Evolutionary conservation across 345 rosid genomes (phyloP).

Genomic region (Kernera saxatilis): DNA sequence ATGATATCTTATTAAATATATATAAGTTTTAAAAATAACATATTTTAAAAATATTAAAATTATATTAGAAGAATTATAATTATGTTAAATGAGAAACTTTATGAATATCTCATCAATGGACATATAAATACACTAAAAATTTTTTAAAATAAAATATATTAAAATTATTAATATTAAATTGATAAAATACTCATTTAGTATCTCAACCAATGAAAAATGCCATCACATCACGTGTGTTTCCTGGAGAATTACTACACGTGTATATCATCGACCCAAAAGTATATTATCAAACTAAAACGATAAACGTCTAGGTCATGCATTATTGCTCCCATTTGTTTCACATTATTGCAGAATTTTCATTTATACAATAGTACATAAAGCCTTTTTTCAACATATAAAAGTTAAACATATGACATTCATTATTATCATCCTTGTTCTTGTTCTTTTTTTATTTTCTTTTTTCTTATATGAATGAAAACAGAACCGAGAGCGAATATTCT

Average conservation of each 20-base stretch:
- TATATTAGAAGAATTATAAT: too few species aligned
- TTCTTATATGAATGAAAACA: not conserved
- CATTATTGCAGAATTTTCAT: not conserved
- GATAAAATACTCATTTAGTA: too few species aligned
- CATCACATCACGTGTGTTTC: not conserved
- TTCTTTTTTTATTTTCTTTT: not conserved
- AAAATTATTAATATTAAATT: too few species aligned
- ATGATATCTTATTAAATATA: too few species aligned
- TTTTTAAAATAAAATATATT: too few species aligned
- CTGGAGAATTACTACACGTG: not conserved
- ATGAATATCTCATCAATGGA: too few species aligned
- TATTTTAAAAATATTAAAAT: too few species aligned
- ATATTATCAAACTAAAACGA: not conserved
- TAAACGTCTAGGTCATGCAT: not conserved
- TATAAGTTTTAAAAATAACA: too few species aligned
- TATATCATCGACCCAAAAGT: not conserved
- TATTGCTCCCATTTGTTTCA: not conserved
- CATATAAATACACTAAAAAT: too few species aligned
- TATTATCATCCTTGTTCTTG: not conserved
- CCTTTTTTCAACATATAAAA: not conserved
- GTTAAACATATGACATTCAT: not conserved
- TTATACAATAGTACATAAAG: not conserved
- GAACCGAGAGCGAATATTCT: too few species aligned
- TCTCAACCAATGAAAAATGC: too few species aligned
- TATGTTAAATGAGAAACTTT: too few species aligned